Evolutionary conservation across 306 rosid genomes (phyloP).

Genomic region (cucumber (Cucumis sativus)): DNA sequence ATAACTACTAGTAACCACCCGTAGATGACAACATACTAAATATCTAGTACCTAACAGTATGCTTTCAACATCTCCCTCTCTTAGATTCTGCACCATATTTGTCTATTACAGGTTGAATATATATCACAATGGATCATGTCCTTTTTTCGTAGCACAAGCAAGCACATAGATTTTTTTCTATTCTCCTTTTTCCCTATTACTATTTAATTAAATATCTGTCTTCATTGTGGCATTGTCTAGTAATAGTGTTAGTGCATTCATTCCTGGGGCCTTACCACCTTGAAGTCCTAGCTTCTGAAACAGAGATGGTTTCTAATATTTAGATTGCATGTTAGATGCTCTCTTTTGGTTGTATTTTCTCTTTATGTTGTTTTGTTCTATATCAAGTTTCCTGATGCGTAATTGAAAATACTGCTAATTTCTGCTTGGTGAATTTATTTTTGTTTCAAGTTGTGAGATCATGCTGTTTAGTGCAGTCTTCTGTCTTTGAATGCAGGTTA

Average conservation of each 20-base stretch:
- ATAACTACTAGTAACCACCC: no score
- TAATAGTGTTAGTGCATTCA: background rate
- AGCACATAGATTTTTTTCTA: background rate
- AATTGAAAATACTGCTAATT: background rate
- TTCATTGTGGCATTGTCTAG: background rate
- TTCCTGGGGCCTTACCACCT: background rate
- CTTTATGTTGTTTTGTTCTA: background rate
- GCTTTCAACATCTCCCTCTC: background rate
- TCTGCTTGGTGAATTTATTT: background rate
- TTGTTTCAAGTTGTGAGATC: constrained; percentile 3
- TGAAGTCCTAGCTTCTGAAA: background rate
- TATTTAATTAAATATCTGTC: background rate
- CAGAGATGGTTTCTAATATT: background rate
- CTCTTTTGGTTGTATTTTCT: background rate
- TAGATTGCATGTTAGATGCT: background rate
- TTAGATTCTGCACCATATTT: background rate
- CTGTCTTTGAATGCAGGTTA: constrained; percentile 44
- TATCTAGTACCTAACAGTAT: background rate
- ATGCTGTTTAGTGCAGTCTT: constrained; percentile 5
- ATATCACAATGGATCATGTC: background rate
- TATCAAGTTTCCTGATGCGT: background rate
- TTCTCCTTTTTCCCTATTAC: background rate
- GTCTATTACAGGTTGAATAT: background rate
- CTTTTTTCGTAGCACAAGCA: background rate
- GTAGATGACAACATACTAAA: no score